Base-by-base conservation (phyloP, 441 rosid species). In the Gossypium davidsonii region DNA sequence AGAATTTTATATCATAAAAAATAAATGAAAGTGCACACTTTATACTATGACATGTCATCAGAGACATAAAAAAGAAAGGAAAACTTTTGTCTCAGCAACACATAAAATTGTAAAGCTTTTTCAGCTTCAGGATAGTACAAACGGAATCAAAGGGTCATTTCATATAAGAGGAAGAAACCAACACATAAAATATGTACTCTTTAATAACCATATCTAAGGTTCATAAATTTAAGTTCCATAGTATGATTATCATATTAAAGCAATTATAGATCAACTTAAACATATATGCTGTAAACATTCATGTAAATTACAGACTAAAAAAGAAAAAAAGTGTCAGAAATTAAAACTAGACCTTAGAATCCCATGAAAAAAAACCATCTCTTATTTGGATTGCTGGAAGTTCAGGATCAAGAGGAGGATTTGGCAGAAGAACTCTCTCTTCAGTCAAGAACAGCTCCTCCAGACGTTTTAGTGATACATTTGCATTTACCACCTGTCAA, bases 321-420 rank as follows among this genome's bases (percentile, higher is more conserved):
- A 70, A 0, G 51, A 70, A 55, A 20, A 18, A 14, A 56, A 57
- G 28, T 10, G 70, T 73, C 15, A 72, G 28, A 37, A 64, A 55
- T 44, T 57, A 52, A 34, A 55, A 62, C 0, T 61, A 70, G 58
- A 96, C 99, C 99, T 90, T 89, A 37, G 93, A 80, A 85, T 96
- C 98, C 99, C 99, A 96, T 31, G 98, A 88, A 83, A 96, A 96
- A 80, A 72, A 80, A 75, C 99, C 99, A 81, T 92, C 82, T 78
- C 83, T 91, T 58, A 96, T 91, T 67, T 94, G 89, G 74, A 96
- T 78, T 49, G 95, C 98, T 28, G 98, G 94, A 72, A 77, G 78
- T 73, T 76, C 89, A 73, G 88, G 87, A 76, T 90, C 94, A 75
- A 85, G 85, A 52, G 97, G 97, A 72, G 98, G 98, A 77, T 96